phyloP scores from a whole-genome alignment of 2,329 filamentous ascomycete genomes.

The Nakataea oryzae region DNA sequence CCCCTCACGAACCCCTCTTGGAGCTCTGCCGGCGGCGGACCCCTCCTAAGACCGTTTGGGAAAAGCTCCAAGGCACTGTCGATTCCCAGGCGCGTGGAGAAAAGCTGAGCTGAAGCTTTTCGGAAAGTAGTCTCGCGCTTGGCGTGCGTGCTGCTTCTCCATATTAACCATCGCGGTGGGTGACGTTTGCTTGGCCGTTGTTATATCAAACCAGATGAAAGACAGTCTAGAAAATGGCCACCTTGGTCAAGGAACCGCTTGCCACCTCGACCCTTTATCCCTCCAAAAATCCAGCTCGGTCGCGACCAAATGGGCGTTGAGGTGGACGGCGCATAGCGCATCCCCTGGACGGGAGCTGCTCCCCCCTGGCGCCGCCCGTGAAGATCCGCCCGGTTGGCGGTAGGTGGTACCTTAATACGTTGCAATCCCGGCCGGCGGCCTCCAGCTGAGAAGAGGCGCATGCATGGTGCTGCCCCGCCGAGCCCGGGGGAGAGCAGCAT shows the following conservation, averaged over 20 bases:
- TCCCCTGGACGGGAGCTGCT: background rate
- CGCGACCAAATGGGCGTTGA: background rate
- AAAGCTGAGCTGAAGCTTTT: background rate
- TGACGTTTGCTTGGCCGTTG: background rate
- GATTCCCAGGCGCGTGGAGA: background rate
- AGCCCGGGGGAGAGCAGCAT: background rate
- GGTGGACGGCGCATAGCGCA: background rate
- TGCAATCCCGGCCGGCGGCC: background rate
- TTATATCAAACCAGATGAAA: too few relatives aligned
- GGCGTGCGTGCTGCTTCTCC: background rate
- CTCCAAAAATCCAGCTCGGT: background rate
- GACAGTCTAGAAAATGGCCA: too few relatives aligned
- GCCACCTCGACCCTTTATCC: background rate
- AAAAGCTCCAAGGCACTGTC: background rate
- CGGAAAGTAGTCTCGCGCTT: too few relatives aligned
- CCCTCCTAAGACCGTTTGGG: background rate
- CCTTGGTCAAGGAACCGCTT: too few relatives aligned
- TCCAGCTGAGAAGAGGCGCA: background rate
- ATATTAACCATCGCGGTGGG: background rate
- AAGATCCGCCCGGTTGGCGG: background rate
- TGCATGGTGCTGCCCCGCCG: background rate
- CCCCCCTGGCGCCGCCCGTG: background rate
- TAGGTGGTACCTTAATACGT: too few relatives aligned
- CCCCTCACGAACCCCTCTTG: background rate
- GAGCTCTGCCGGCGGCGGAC: background rate